Base-by-base conservation (phyloP, 169 alveolate species). In the Eimeria acervulina region DNA sequence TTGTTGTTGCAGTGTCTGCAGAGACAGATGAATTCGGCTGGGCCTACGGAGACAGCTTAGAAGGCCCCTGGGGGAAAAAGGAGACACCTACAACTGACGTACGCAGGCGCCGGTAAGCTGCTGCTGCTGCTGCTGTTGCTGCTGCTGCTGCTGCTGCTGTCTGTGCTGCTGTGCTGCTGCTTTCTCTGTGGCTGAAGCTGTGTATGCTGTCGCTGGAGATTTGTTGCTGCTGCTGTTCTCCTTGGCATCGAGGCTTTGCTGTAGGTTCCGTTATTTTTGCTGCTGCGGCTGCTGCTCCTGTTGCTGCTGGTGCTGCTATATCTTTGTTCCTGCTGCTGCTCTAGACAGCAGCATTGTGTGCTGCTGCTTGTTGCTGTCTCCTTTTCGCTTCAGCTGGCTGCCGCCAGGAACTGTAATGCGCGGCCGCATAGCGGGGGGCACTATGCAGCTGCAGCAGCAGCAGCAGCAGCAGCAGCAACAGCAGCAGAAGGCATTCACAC, bases 391-490 rank as follows among this genome's bases (percentile, higher is more conserved):
- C 85, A 78, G 89, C 15, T 78, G 89, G 89, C 21, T 38, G 42
- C 68, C 66, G 10, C 87, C 87, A 17, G 26, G 17, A 2, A 40
- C 55, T 10, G 87, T 40, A 13, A 33, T 42, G 42, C 8, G 51
- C 26, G 83, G 47, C 47, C 47, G 23, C 28, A 36, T 23, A 0
- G 3, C 10, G 21, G 6, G 28, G 15, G 83, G 83, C 83, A 31
- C 33, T 0, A 72, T 72, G 83, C 83, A 72, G 28, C 78, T 26
- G 78, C 78, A 66, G 78, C 78, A 66, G 78, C 78, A 66, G 78
- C 83, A 72, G 83, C 89, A 40, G 89, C 31, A 42, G 52, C 89
- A 78, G 89, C 59, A 44, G 66, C 68, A 19, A 66, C 89, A 78
- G 66, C 68, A 78, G 61, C 87, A 76, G 87, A n/a, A 38, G 15